Evolutionary conservation across 1,139 yeast genomes (phyloP), one percentile per base, ranked within the genome.

Genomic region (Zhuliangozyma parablackwelliae): DNA sequence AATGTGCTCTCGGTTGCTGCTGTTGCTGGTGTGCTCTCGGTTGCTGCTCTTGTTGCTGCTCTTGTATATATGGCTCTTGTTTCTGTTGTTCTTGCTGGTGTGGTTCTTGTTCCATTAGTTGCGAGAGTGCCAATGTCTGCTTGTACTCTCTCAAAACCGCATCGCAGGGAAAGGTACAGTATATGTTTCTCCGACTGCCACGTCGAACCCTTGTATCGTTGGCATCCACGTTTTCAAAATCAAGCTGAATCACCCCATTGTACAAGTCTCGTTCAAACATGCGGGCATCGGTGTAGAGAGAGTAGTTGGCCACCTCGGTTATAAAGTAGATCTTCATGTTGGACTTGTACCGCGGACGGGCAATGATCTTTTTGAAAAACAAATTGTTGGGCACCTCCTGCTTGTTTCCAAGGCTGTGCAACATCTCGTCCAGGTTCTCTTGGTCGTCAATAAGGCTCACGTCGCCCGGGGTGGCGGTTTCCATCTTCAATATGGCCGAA

Each of bases 391-490:
- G 76, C 25, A 61, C 56, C 32, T 71, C 73, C 25, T 65, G 63
- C 2, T 47, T 42, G 30, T 53, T 50, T 1, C 80, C 80, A 30
- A 69, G 48, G 23, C 68, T 59, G 37, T 62, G 61, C 23, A 57
- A 43, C 64, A 65, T 61, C 37, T 69, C 74, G 30, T 69, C 69
- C 32, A 61, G 54, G 41, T 63, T 69, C 29, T 72, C 75, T 30
- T 63, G 68, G 38, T 67, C 72, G 48, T 76, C 82, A 37, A 75
- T 66, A 33, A 76, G 51, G 46, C 61, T 63, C n/a, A 53, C 47
- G 41, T 75, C 77, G 3, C 82, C 81, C 0, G 80, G 77, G 41
- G 58, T 64, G 0, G 79, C 77, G 1, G 80, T 72, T 50, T 76
- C 82, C 35, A 76, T 56, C 47, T 76, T 76, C 31, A 76, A 55